Base-by-base conservation (phyloP, 352 stramenopile genomes). In the Globisporangium camurandrum region DNA sequence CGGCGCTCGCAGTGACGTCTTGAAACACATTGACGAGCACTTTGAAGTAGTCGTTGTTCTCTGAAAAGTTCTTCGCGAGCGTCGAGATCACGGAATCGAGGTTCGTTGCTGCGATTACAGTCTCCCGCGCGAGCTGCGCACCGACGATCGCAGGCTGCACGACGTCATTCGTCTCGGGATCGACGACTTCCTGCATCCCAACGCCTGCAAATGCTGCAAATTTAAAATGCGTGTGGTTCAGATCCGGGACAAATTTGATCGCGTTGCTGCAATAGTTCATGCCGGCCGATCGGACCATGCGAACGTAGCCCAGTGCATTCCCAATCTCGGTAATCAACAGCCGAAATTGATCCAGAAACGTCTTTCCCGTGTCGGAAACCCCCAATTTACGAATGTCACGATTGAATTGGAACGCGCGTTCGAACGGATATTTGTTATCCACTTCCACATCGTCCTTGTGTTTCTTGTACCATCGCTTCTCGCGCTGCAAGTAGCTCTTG, bases 21-120 rank as follows among this genome's bases (percentile, higher is more conserved):
- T 94, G 84, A 53, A 94, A 94, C 36, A 93, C 80, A 58, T 92
- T 85, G 20, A 94, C 81, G 24, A 94, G 65, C 37, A 94, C 75
- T 49, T 95, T 88, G 53, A 97, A 95, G 70, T 97, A 97, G 70
- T 98, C 87, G 51, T 92, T 93, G 57, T 95, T 94, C 54, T 95
- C 84, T 4, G 72, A 87, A 34, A 97, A 96, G 58, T 96, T 96
- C 56, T 88, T 86, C 17, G 75, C 76, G 16, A 97, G 56, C 27
- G 83, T 93, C 12, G 71, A 82, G 51, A 96, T 90, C 22, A 95
- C 80, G 5, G 69, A 83, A 60, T 95, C 85, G 20, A 96, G 59
- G 46, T 95, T 95, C 23, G 84, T 71, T 26, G 85, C 86, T 0
- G 88, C 88, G 8, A 83, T 77, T 2, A 93, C 59, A 2, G 86